These are phyloP conservation scores for Rhizopus delemar DNA, from an alignment of 371 early-diverging fungal genomes.

Conservation along the genomic window DNA sequence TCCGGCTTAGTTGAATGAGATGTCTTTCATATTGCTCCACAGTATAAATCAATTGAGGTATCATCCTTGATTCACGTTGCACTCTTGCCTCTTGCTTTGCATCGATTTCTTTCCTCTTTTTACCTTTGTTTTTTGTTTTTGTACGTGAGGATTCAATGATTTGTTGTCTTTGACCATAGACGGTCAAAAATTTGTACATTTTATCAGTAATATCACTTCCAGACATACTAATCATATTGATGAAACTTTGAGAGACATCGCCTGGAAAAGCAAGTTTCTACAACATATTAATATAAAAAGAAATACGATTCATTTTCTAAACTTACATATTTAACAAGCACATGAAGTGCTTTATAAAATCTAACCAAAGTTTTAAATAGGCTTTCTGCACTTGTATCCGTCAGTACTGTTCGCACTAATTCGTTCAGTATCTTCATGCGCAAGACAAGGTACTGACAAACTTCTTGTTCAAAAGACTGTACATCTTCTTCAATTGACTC, in stretches of 20 bases:
- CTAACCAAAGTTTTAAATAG: slow-evolving; percentile 45
- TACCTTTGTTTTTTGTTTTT: slow-evolving; percentile 29
- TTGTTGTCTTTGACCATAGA: slow-evolving; percentile 36
- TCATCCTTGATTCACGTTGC: slow-evolving; percentile 62
- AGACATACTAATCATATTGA: slow-evolving; percentile 32
- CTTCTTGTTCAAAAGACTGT: slow-evolving; percentile 30
- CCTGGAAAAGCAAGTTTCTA: slow-evolving; percentile 42
- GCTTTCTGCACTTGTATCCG: slow-evolving; percentile 39
- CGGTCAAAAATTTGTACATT: slow-evolving; percentile 53
- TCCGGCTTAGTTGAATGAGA: slow-evolving; percentile 64
- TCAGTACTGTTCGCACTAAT: slow-evolving; percentile 34
- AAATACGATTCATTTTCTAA: too few species aligned
- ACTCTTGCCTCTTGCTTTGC: slow-evolving; percentile 50
- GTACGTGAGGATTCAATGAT: slow-evolving; percentile 5
- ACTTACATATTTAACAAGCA: slow-evolving; percentile 54
- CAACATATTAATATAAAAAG: neutral
- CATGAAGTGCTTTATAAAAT: slow-evolving; percentile 41
- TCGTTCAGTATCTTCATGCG: slow-evolving; percentile 32
- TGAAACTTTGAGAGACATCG: slow-evolving; percentile 35
- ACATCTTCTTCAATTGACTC: slow-evolving; percentile 15
- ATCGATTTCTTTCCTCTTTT: slow-evolving; percentile 20
- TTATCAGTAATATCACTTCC: slow-evolving; percentile 43
- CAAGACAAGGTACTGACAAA: slow-evolving; percentile 31
- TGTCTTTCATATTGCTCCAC: slow-evolving; percentile 73
- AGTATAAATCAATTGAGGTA: slow-evolving; percentile 64